Evolutionary conservation across 2,329 filamentous ascomycete genomes (phyloP).

Genomic region (Xylaria digitata): DNA sequence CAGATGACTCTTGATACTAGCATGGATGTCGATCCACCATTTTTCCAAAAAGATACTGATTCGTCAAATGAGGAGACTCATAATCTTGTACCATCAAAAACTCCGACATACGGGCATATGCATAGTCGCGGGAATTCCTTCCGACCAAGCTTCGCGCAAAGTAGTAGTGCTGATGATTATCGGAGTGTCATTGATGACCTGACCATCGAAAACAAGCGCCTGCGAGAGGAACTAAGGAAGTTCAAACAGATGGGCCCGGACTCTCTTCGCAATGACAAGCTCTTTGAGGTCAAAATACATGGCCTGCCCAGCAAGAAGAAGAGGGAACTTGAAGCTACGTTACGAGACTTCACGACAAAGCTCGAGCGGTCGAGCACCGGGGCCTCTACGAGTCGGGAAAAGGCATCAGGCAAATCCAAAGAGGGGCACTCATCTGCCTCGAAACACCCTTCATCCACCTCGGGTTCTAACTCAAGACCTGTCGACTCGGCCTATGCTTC

Average conservation of each 20-base stretch:
- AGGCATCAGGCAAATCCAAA: conserved; percentile 54
- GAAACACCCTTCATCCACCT: conserved; percentile 64
- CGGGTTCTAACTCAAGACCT: conserved; percentile 64
- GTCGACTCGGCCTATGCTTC: conserved; percentile 76
- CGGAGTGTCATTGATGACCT: conserved; percentile 88
- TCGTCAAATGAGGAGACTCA: conserved; percentile 61
- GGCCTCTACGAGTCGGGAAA: conserved; percentile 57
- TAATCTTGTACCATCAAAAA: conserved; percentile 42
- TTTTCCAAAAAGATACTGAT: conserved; percentile 65
- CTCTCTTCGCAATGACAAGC: conserved; percentile 76
- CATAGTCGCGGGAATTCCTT: conserved; percentile 43
- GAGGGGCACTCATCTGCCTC: conserved; percentile 59
- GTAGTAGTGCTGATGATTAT: conserved; percentile 78
- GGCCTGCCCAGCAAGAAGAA: conserved; percentile 78
- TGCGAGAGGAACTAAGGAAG: conserved; percentile 78
- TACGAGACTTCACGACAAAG: conserved; percentile 76
- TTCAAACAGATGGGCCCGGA: conserved; percentile 75
- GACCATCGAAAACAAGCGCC: conserved; percentile 82
- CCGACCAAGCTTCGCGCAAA: conserved; percentile 55
- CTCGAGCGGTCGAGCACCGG: conserved; percentile 64
- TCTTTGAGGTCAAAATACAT: conserved; percentile 86
- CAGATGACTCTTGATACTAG: conserved; percentile 55
- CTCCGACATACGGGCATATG: conserved; percentile 44
- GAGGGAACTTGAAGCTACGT: conserved; percentile 77
- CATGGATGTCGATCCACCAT: conserved; percentile 68